Percentiles rank a stretch among this genome's conserved stretches.
Evolutionary conservation across 176 grass and related monocot species (phyloP).

Genomic region (Elaeis guineensis): DNA sequence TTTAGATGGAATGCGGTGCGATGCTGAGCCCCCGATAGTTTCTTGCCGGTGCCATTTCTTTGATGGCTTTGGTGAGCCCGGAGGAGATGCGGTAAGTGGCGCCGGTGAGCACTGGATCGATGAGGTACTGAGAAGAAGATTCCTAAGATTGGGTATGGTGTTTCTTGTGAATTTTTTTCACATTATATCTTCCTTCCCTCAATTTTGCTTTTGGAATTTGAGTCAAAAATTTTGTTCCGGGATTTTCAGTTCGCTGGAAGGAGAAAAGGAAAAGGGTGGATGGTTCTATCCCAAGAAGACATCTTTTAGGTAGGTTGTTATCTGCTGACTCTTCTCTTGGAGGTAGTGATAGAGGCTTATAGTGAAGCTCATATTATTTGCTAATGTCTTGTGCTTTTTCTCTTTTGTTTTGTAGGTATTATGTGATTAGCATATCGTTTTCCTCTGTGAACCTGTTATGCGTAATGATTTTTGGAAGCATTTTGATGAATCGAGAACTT

Average conservation of each 20-base stretch:
- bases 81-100: slow-evolving; percentile 10
- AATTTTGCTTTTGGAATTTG: slow-evolving; percentile 1
- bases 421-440: no score
- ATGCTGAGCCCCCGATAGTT: slow-evolving; percentile 39
- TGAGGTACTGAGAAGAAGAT: slow-evolving; percentile 78
- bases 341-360: no score
- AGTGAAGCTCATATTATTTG: no score
- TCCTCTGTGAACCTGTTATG: no score
- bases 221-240: slow-evolving; percentile 11
- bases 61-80: slow-evolving; percentile 50
- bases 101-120: slow-evolving; percentile 73
- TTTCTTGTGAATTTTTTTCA: not conserved
- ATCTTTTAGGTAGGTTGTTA: slow-evolving; percentile 42
- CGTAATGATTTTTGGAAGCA: no score
- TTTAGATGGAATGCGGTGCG: slow-evolving; percentile 35
- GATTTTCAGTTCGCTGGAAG: slow-evolving; percentile 68
- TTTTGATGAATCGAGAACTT: no score
- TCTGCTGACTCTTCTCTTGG: no score
- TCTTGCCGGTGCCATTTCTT: slow-evolving; percentile 93
- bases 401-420: no score
- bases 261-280: slow-evolving; percentile 53
- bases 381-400: no score
- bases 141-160: slow-evolving; percentile 62
- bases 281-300: slow-evolving; percentile 32
- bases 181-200: not conserved